Base-by-base conservation (phyloP, 345 rosid genomes). In the Kandelia obovata region DNA sequence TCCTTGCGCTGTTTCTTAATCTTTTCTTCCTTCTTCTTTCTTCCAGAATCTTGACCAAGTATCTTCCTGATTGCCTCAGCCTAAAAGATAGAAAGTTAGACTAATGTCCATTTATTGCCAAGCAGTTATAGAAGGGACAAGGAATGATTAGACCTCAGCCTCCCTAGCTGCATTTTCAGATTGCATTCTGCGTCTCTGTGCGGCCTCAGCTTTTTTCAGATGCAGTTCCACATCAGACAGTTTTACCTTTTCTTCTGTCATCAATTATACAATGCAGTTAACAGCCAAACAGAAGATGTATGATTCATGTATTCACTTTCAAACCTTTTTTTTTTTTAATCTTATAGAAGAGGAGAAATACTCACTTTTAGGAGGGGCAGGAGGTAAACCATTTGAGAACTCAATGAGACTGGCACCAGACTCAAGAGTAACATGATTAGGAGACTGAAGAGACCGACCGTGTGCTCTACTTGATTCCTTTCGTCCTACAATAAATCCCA, bases 61-160 rank as follows among this genome's bases (percentile, higher is more conserved):
- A 75, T 70, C 74, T 70, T 75, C 46, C 75, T 66, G 73, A 75
- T 75, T 28, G 79, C 79, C 67, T 75, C 75, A 39, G 71, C 79
- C 79, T 70, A 70, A 16, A 39, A 34, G 25, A 56, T 26, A 71
- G 9, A 61, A 64, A 28, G 37, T 75, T 68, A 69, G 73, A 30
- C 35, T 13, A 37, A 51, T 67, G 58, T 43, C 34, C 20, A 11
- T 27, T 7, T 55, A 43, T 26, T 43, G 5, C 30, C 56, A 30
- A 27, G 56, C 61, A 72, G 30, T 19, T 25, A 62, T 23, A 49
- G 17, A 58, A 46, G 49, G 51, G 68, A 43, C 2, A 28, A 19
- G 46, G 16, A 20, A 55, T 35, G 30, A 53, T 52, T 34, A 61
- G 4, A 70, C 79, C 79, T 75, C 79, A 53, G 79, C 79, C 68